Evolutionary conservation across 1,284 basidiomycete genomes (phyloP), one percentile per base, ranked within the genome.

Genomic region (Ustilago lituana): DNA sequence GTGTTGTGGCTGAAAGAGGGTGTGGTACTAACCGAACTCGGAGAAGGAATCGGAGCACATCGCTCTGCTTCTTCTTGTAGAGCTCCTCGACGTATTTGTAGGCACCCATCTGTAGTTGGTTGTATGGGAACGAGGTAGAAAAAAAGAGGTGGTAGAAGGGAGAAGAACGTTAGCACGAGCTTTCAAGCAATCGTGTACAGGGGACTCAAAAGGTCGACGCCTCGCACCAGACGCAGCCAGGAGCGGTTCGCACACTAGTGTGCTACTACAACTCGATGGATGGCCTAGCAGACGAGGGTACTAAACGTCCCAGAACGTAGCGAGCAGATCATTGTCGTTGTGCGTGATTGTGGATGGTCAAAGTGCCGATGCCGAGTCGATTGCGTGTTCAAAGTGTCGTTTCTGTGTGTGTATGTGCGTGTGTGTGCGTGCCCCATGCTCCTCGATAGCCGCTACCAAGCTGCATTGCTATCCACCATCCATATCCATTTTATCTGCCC

Each of bases 71-170:
- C 78, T 82, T 80, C 76, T 78, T 80, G 67, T 81, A 84, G 55
- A 98, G 87, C 87, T 98, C 95, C 81, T 91, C 89, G 82, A 98
- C 90, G 85, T 98, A 98, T 86, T 95, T 96, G 90, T 94, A 94
- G 83, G 93, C 84, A 83, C 84, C 85, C 85, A 83, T 80, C 76
- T 79, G 56, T 55, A 31, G 43, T 29, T n/a, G 46, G 33, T 2
- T 15, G 11, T 23, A 36, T 2, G 23, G 26, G 40, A 41, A 33
- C 27, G 24, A 41, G 29, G 45, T 36, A 20, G 27, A 24, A 33
- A 46, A 47, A 53, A 9, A 47, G 46, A 44, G 20, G 20, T 17
- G 32, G 27, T 29, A 50, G 26, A 41, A 32, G 26, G 47, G 12
- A 29, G 12, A 29, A 29, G 12, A 29, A 29, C 6, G 67, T 66